Percentiles rank a stretch among this genome's conserved stretches.
phyloP scores from a whole-genome alignment of 371 early-diverging fungal species.

The Zychaea mexicana region DNA sequence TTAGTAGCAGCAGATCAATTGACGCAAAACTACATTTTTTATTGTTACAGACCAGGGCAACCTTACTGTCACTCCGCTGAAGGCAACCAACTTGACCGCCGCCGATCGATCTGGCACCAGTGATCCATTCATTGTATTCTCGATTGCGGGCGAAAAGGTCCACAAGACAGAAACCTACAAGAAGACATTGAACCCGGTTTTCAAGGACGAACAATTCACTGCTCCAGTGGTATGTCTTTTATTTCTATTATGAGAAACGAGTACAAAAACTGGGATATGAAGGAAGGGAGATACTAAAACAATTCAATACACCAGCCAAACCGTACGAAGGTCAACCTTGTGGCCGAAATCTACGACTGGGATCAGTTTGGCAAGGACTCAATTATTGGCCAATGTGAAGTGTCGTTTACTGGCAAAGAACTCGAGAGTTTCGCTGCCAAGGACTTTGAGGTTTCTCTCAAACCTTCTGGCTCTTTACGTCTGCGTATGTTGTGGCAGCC shows the following conservation, averaged over 20 bases:
- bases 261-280: too few species aligned
- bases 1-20: too few species aligned
- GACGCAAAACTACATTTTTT: too few species aligned
- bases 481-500: slow-evolving; percentile 51
- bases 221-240: slow-evolving; percentile 53
- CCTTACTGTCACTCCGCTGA: slow-evolving; percentile 43
- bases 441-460: slow-evolving; percentile 30
- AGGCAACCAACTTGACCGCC: slow-evolving; percentile 45
- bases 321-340: slow-evolving; percentile 53
- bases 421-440: slow-evolving; percentile 43
- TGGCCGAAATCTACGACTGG: slow-evolving; percentile 80
- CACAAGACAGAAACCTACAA: slow-evolving; percentile 80
- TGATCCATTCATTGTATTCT: slow-evolving; percentile 85
- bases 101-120: slow-evolving; percentile 67
- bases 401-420: slow-evolving; percentile 31
- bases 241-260: background rate
- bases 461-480: slow-evolving; percentile 26
- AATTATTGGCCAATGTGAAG: slow-evolving; percentile 47
- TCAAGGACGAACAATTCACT: slow-evolving; percentile 74
- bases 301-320: slow-evolving; percentile 30
- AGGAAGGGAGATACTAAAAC: background rate
- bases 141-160: slow-evolving; percentile 73
- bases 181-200: slow-evolving; percentile 83
- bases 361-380: slow-evolving; percentile 72
- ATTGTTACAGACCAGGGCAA: slow-evolving; percentile 44